Evolutionary conservation across 2,329 filamentous ascomycete genomes (phyloP).

Genomic region (Penicillium brasilianum): DNA sequence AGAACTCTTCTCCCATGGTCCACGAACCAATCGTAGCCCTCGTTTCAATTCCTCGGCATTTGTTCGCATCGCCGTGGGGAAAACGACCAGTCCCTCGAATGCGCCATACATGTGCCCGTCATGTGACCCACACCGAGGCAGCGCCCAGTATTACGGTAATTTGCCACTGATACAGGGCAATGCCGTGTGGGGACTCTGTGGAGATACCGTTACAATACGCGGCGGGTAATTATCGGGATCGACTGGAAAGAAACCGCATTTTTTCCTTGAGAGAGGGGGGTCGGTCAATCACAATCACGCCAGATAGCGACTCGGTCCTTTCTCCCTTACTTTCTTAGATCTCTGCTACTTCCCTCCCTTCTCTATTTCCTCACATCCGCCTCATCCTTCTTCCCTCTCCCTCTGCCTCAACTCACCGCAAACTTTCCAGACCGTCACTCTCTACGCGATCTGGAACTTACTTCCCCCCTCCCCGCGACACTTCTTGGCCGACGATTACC

Average conservation of each 20-base stretch:
- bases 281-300: conserved; percentile 14
- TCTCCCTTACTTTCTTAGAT: not conserved
- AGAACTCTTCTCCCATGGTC: not conserved
- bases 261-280: not conserved
- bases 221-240: conserved; percentile 31
- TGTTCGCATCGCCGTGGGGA: not conserved
- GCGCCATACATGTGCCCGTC: conserved; percentile 15
- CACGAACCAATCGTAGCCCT: not conserved
- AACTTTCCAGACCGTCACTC: conserved; percentile 12
- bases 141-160: conserved; percentile 20
- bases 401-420: not conserved
- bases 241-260: conserved; percentile 4
- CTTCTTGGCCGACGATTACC: conserved; percentile 8
- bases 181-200: conserved; percentile 22
- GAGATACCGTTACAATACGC: conserved; percentile 30
- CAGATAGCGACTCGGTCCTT: not conserved
- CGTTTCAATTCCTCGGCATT: not conserved
- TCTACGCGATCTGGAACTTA: conserved; percentile 15
- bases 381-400: not conserved
- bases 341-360: conserved; percentile 7
- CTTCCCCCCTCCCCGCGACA: not conserved
- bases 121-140: conserved; percentile 19
- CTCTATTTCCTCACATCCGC: not conserved
- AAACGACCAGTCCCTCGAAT: not conserved
- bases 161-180: conserved; percentile 5